Conservation (phyloP, 129 eudicot species). For the Pittosporum tobira region DNA sequence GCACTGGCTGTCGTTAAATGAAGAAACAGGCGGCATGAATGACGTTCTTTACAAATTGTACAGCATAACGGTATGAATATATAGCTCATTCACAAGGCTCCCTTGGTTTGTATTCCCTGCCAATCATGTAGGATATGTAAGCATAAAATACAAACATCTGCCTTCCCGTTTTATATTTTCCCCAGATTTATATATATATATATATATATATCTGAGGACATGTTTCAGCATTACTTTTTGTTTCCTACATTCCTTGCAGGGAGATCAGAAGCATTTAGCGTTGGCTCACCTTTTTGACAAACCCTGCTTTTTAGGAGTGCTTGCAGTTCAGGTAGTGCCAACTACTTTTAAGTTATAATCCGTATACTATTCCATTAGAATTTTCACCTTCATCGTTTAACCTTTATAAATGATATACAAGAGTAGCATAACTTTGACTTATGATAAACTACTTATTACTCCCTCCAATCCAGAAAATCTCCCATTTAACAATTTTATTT, state of each 20-base stretch:
- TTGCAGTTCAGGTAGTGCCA: conserved; percentile 60
- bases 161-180: neutral
- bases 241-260: conserved; percentile 30
- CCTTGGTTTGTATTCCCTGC: neutral
- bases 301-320: conserved; percentile 86
- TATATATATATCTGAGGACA: neutral
- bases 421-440: too few relatives aligned
- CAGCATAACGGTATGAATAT: conserved; percentile 66
- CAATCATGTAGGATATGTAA: neutral
- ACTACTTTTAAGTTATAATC: neutral
- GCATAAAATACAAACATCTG: neutral
- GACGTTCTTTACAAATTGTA: conserved; percentile 69
- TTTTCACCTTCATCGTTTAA: too few relatives aligned
- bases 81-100: neutral
- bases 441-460: too few relatives aligned
- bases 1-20: conserved; percentile 81
- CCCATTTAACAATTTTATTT: too few relatives aligned
- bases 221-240: neutral
- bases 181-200: neutral
- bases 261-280: conserved; percentile 59
- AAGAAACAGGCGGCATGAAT: conserved; percentile 99
- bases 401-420: too few relatives aligned
- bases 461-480: too few relatives aligned
- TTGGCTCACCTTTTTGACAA: conserved; percentile 98
- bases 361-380: too few relatives aligned